A percentile compares a stretch with the other conserved stretches of the same genome.
These are phyloP conservation scores for Amoebophrya sp. DNA, from an alignment of 169 alveolate species.

Conservation along the genomic window DNA sequence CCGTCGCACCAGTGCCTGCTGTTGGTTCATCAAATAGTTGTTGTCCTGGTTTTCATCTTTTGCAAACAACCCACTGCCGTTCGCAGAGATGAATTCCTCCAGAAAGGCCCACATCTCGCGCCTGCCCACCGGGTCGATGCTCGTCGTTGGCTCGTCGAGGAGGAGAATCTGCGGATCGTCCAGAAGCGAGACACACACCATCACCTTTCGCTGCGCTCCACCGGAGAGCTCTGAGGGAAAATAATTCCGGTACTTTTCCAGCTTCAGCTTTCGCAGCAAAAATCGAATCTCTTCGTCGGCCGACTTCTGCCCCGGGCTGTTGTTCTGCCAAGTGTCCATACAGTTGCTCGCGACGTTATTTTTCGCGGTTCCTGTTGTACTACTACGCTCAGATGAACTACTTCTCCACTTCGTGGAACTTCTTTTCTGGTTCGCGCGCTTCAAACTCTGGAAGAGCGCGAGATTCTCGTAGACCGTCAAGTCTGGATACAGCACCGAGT, in stretches of 20 bases:
- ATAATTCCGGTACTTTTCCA: not conserved
- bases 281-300: no score
- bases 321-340: no score
- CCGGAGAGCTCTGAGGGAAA: conserved; percentile 56
- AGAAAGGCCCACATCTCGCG: conserved; percentile 55
- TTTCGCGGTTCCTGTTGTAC: no score
- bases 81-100: no score
- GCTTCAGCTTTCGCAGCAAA: not conserved
- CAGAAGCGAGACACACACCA: conserved; percentile 73
- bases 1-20: no score
- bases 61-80: no score
- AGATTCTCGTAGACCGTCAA: not conserved
- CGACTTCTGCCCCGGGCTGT: not conserved
- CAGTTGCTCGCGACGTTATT: no score
- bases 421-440: not conserved
- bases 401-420: no score
- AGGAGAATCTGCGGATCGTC: conserved; percentile 74
- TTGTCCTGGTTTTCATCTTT: no score
- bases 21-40: no score
- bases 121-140: conserved; percentile 81
- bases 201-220: conserved; percentile 73
- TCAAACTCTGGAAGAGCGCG: not conserved
- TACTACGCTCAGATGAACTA: no score
- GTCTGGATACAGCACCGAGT: not conserved
- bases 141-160: conserved; percentile 79